Base-by-base conservation (phyloP, 495 filamentous ascomycete species). In the Podospora comata region DNA sequence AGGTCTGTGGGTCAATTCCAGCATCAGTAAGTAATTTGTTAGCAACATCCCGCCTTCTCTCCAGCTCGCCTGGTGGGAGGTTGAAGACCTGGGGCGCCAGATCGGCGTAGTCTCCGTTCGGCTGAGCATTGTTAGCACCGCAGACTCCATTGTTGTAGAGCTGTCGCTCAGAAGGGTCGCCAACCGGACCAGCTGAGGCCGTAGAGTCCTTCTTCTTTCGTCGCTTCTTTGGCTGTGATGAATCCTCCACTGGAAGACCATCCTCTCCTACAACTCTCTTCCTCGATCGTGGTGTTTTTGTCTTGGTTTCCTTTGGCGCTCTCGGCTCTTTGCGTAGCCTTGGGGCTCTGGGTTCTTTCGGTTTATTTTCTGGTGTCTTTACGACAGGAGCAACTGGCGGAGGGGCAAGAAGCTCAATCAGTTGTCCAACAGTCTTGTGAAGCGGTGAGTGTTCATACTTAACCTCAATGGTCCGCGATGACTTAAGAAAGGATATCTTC, bases 231-330 rank as follows among this genome's bases (percentile, higher is more conserved):
- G 74, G 70, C 27, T 69, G 67, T 4, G 73, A 65, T 23, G 71
- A 70, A 4, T 63, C 72, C 1, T 61, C 68, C 15, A 48, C 39
- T 11, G 65, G 48, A 0, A 39, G 85, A 67, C 87, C 87, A 44
- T 73, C 67, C 59, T 90, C 89, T 13, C 78, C 81, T 62, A 81
- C 16, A 5, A 16, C 82, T 32, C 79, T 77, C 72, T 85, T 88
- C 73, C 88, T 89, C 67, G 92, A 87, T 60, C 81, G 80, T 6
- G 75, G 75, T 53, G 79, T 75, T 70, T 87, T 83, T 71, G 90
- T 64, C 78, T 88, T 87, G 48, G 79, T 80, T 70, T 86, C 86
- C 78, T 91, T 88, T 32, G 79, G 79, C 76, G 88, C 85, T 64
- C 79, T 82, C 65, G 79, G 83, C 79, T 90, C 86, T 65, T 66